Evolutionary conservation across 1,284 basidiomycete species (phyloP).

Genomic region (Heterobasidion occidentale): DNA sequence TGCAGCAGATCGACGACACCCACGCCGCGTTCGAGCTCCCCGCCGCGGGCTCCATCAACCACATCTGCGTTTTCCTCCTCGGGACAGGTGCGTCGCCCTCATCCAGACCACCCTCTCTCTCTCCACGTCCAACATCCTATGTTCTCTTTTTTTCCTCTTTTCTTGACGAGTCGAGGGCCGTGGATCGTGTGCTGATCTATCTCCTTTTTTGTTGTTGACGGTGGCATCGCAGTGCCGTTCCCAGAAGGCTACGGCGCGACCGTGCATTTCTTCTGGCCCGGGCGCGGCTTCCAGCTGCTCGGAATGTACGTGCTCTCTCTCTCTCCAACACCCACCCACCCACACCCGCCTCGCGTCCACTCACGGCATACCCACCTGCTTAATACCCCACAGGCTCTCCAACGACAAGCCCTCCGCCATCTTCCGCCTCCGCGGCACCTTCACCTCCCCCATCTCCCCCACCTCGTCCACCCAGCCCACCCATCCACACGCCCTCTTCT

Average conservation of each 20-base stretch:
- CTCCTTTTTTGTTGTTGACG: no score
- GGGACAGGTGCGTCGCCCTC: slow-evolving; percentile 55
- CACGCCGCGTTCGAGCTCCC: slow-evolving; percentile 81
- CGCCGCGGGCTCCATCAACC: slow-evolving; percentile 75
- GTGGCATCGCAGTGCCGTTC: slow-evolving; percentile 53
- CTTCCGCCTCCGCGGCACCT: slow-evolving; percentile 74
- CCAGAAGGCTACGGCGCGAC: slow-evolving; percentile 86
- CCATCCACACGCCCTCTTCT: slow-evolving; percentile 48
- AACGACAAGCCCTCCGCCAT: slow-evolving; percentile 91
- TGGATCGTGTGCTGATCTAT: no score
- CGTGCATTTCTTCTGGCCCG: slow-evolving; percentile 87
- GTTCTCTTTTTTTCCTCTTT: no score
- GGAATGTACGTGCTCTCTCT: slow-evolving; percentile 61
- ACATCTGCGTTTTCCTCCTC: slow-evolving; percentile 82
- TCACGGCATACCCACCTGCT: neutral
- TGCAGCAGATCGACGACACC: slow-evolving; percentile 75
- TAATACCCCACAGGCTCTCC: slow-evolving; percentile 52
- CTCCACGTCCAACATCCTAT: fast-evolving
- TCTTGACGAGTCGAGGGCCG: no score
- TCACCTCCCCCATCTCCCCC: slow-evolving; percentile 31
- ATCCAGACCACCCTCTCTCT: no score
- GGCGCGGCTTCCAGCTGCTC: slow-evolving; percentile 80
- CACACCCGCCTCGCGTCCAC: neutral
- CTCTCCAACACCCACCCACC: neutral
- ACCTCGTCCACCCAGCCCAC: slow-evolving; percentile 11